Evolutionary conservation across 2,329 filamentous ascomycete genomes (phyloP), one percentile per base, ranked within the genome.

Genomic region (Aspergillus persii): DNA sequence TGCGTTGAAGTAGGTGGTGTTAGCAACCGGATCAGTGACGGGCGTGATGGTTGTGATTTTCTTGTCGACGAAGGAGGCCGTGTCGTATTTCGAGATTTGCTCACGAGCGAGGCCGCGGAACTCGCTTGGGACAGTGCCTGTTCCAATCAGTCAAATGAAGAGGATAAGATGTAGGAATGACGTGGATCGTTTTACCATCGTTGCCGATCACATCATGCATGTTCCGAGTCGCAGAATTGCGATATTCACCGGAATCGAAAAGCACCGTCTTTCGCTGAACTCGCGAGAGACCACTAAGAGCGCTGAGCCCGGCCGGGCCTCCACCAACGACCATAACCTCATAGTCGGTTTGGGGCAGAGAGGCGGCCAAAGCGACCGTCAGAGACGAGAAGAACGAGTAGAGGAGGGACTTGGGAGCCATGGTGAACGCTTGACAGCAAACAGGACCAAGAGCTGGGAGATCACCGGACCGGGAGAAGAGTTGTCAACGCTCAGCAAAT

Each of bases 121-220:
- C 62, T 80, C 83, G 0, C 80, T 79, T 0, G 84, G 83, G 2
- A 78, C 79, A 2, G 85, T 79, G 11, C 84, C 84, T 86, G 33
- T 47, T 50, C 8, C 9, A 15, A 15, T 33, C 26, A 39, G 15
- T 15, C 18, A 36, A 11, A 12, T 36, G 11, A 7, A 60, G 57
- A 12, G 53, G 62, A 6, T 56, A 60, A 61, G n/a, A 26, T 15
- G 11, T 15, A 7, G 48, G 8, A n/a, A 27, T 54, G 18, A 48
- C 18, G 11, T 33, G n/a, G 15, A 3, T 36, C 6, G 8, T 15
- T 68, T 62, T 66, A 85, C 85, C 85, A 54, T 87, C 85, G 58
- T 80, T 83, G 3, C 84, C 84, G 29, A 86, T 75, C 0, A 87
- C 81, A 67, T 87, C 85, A 70, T 88, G 85, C 78, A 86, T 83